phyloP scores from a whole-genome alignment of 2,329 filamentous ascomycete genomes.

The Fusarium lateritium region DNA sequence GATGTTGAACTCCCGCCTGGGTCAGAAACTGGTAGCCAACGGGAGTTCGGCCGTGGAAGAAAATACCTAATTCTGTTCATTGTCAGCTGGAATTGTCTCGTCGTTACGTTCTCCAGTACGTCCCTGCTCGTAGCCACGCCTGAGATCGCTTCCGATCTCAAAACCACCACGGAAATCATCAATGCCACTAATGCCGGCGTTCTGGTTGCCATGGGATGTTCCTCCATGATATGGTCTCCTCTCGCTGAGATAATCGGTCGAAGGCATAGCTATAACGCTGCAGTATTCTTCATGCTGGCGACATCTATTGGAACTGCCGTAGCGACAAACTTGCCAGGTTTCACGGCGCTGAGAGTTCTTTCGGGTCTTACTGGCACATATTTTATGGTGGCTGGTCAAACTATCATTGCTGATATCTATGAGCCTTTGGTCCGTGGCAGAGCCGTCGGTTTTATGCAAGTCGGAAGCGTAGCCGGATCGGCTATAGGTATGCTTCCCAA shows the following conservation, averaged over 20 bases:
- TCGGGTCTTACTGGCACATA: neutral
- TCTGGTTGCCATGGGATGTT: neutral
- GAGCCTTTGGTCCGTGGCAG: neutral
- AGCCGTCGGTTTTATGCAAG: neutral
- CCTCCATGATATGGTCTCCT: neutral
- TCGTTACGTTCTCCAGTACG: neutral
- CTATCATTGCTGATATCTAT: neutral
- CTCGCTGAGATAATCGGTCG: neutral
- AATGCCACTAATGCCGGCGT: neutral
- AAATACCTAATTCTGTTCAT: neutral
- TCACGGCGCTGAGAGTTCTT: neutral
- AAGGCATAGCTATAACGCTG: neutral
- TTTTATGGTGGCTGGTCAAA: neutral
- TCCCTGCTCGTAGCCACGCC: neutral
- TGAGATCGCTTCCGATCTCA: neutral
- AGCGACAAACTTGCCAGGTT: neutral
- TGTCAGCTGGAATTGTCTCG: neutral
- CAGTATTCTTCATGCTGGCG: neutral
- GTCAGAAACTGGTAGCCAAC: neutral
- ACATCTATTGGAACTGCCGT: neutral
- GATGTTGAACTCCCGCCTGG: neutral
- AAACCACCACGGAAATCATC: neutral
- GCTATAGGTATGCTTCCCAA: neutral
- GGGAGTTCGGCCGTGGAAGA: neutral
- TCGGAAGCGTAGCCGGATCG: neutral